Percentiles rank a stretch among this genome's conserved stretches.
phyloP scores from a whole-genome alignment of 2,329 filamentous ascomycete species.

The Nigrospora sphaerica region DNA sequence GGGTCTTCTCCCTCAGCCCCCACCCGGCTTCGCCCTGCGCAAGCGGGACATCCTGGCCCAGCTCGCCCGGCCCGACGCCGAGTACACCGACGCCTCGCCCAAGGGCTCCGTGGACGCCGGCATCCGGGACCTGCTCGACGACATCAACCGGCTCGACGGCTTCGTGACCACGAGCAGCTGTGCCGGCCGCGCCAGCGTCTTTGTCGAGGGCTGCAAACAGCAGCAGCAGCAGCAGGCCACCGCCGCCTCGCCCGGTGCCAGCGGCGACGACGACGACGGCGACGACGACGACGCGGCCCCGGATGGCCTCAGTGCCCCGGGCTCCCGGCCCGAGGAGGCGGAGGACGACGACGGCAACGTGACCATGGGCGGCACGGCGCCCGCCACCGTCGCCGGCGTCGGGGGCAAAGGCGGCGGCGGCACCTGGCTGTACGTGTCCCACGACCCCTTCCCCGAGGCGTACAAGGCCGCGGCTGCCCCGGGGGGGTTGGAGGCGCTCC shows the following conservation, averaged over 20 bases:
- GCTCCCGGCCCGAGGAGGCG: background rate
- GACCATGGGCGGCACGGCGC: constrained; percentile 10
- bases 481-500: constrained; percentile 11
- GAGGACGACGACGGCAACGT: constrained; percentile 7
- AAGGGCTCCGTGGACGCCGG: constrained; percentile 81
- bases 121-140: constrained; percentile 68
- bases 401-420: constrained; percentile 84
- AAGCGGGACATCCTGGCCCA: constrained; percentile 69
- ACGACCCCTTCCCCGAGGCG: constrained; percentile 52
- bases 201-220: constrained; percentile 67
- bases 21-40: constrained; percentile 42
- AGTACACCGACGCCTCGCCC: constrained; percentile 79
- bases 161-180: constrained; percentile 92
- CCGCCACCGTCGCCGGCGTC: constrained; percentile 45
- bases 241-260: constrained; percentile 8
- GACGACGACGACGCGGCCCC: constrained; percentile 8
- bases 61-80: constrained; percentile 58
- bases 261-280: constrained; percentile 7
- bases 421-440: constrained; percentile 81
- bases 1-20: no score
- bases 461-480: constrained; percentile 11
- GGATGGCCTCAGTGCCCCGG: no score
- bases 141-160: constrained; percentile 68
- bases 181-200: constrained; percentile 79
- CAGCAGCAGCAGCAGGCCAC: constrained; percentile 7